Conservation (phyloP, 2,329 filamentous ascomycete species). For the Cordyceps farinosa region DNA sequence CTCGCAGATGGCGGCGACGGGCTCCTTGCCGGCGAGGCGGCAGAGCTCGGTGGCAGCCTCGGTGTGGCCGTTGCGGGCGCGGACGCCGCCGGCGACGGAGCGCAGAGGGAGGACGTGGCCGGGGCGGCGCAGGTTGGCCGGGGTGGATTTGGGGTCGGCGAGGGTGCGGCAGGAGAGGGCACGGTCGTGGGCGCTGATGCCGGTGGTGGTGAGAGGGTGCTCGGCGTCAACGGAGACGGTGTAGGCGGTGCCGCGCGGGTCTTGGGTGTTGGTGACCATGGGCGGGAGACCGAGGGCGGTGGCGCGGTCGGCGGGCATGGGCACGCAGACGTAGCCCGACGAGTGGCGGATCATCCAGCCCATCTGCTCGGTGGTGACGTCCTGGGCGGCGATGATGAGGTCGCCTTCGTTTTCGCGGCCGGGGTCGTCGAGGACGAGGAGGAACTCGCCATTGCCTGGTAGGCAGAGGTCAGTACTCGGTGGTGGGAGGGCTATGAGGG, state of each 20-base stretch:
- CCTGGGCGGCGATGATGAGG: slow-evolving; percentile 86
- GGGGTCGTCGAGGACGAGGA: slow-evolving; percentile 90
- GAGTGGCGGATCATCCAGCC: slow-evolving; percentile 93
- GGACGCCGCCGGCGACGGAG: slow-evolving; percentile 74
- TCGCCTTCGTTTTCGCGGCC: slow-evolving; percentile 97
- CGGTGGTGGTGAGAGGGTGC: slow-evolving; percentile 72
- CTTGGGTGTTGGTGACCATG: slow-evolving; percentile 75
- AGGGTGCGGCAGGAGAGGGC: slow-evolving; percentile 76
- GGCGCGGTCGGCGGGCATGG: slow-evolving; percentile 68
- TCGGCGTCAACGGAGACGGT: slow-evolving; percentile 82
- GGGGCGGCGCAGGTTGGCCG: slow-evolving; percentile 69
- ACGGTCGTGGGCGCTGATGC: slow-evolving; percentile 86
- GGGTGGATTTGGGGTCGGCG: slow-evolving; percentile 58
- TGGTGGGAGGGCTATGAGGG: not conserved
- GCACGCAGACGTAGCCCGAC: slow-evolving; percentile 87
- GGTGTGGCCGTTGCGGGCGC: slow-evolving; percentile 79
- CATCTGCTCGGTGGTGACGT: slow-evolving; percentile 84
- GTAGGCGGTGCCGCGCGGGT: slow-evolving; percentile 90
- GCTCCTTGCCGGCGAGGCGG: slow-evolving; percentile 71
- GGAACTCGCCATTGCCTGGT: slow-evolving; percentile 77
- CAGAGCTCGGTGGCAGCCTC: slow-evolving; percentile 93
- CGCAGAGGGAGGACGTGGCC: slow-evolving; percentile 88
- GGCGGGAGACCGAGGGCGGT: slow-evolving; percentile 73
- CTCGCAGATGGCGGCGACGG: slow-evolving; percentile 84
- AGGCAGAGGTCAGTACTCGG: not conserved